Base-by-base conservation (phyloP, 2,329 filamentous ascomycete genomes). In the Penicillium concentricum region DNA sequence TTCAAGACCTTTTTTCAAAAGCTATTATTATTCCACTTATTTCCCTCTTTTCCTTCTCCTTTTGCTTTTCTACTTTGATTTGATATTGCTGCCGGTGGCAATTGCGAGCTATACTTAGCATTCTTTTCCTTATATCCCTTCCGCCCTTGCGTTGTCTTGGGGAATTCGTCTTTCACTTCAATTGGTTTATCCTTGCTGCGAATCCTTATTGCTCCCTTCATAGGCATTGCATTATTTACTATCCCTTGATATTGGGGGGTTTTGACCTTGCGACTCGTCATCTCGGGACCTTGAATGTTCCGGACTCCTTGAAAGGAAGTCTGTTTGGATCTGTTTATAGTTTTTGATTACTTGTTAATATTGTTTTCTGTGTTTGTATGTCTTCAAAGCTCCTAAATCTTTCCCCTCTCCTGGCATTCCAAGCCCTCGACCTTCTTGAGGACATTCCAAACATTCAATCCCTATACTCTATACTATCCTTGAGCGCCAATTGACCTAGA, bases 11-110 rank as follows among this genome's bases (percentile, higher is more conserved):
- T 64, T 57, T 20, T 64, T 57, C 51, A 50, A 61, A 46, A 53
- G 45, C 32, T 35, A 35, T 35, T 65, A 53, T 61, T 62, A 63
- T 55, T 63, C 51, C 56, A 39, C 46, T 45, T 49, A 46, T 45
- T 47, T 54, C 55, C 51, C 51, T 56, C 53, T 52, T 56, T 57
- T 30, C 38, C 60, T 45, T 28, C 38, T 32, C 54, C 51, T 50
- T 56, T 53, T 45, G 37, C 44, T 51, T 35, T 47, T 53, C 22
- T 16, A 24, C 32, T 35, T 49, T 44, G 49, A 32, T 13, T 32
- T 32, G 30, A 28, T 54, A 67, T 68, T 70, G 64, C 67, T 67
- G 60, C 65, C 61, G 69, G 69, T 71, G 67, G 67, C 68, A 69
- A 69, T 64, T 60, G 59, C 50, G 24, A 59, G 54, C 18, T 30